Percentiles rank a stretch among this genome's conserved stretches.
phyloP scores from a whole-genome alignment of 306 rosid species.

The Vigna nakashimae region DNA sequence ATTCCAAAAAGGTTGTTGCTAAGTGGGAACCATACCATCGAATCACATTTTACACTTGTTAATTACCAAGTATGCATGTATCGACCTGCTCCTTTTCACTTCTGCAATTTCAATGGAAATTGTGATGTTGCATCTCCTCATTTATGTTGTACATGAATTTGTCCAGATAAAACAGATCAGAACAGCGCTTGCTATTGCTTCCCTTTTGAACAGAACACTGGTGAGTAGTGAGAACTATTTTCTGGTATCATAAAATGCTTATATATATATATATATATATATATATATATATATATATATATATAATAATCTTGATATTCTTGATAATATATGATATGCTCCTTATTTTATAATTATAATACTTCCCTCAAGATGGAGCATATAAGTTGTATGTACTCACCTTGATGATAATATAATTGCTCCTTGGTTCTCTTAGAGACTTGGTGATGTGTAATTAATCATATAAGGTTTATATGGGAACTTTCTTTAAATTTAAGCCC shows the following conservation, averaged over 20 bases:
- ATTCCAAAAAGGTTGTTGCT: slow-evolving; percentile 80
- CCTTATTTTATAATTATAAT: too few relatives aligned
- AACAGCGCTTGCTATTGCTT: slow-evolving; percentile 91
- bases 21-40: slow-evolving; percentile 73
- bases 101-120: slow-evolving; percentile 47
- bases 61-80: slow-evolving; percentile 86
- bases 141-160: slow-evolving; percentile 40
- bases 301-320: too few relatives aligned
- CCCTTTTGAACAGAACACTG: slow-evolving; percentile 86
- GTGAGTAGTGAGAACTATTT: slow-evolving; percentile 86
- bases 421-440: too few relatives aligned
- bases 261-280: too few relatives aligned
- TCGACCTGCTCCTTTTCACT: slow-evolving; percentile 50
- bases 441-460: too few relatives aligned
- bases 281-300: too few relatives aligned
- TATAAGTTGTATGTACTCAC: too few relatives aligned
- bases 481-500: too few relatives aligned
- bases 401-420: too few relatives aligned
- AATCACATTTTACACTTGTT: slow-evolving; percentile 83
- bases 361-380: too few relatives aligned
- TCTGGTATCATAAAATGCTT: slow-evolving; percentile 28
- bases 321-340: too few relatives aligned
- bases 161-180: slow-evolving; percentile 91
- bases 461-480: too few relatives aligned
- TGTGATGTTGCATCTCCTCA: slow-evolving; percentile 32